Base-by-base conservation (phyloP, 177 flowering plant species). In the Vitis hybrid region DNA sequence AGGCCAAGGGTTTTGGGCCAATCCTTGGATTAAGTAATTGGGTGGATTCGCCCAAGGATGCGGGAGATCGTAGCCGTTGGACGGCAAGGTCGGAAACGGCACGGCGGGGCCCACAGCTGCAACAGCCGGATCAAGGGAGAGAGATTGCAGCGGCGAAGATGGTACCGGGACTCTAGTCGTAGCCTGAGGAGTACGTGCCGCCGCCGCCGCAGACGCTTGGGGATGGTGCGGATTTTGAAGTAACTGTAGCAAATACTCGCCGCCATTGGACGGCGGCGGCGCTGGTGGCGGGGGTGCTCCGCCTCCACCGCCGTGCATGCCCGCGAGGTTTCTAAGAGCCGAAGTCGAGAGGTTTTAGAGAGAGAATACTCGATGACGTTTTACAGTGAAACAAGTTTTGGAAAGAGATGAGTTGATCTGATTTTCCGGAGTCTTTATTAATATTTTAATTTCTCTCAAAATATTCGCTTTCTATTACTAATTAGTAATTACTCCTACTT, bases 161-260 rank as follows among this genome's bases (percentile, higher is more conserved):
- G 15, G 69, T 20, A 14, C 50, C 1, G 60, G 48, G 13, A 61
- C 16, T n/a, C 48, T 5, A 14, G 68, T 48, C 19, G 65, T 10
- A 9, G 8, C 45, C 29, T 9, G 20, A 57, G 52, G 10, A 16
- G 29, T 4, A 39, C 45, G 45, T 9, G 39, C 39, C 29, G 7
- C n/a, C 6, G 56, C 73, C 11, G 67, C 8, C 2, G 69, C 15
- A 31, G 18, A 63, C 66, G 58, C 9, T 56, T 59, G 76, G 20
- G 69, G 63, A 45, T 74, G 85, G 26, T 68, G 80, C 4, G 80
- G 84, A 2, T 81, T 85, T 16, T 84, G 88, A 57, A 92, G 88
- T 1, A 92, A 70, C 19, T 90, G 85, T n/a, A 92, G 90, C 29
- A 92, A 87, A 67, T 87, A 87, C 68, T 94, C 86, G 31, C 97